These are phyloP conservation scores for Luffa acutangula DNA, from an alignment of 306 rosid genomes.

Conservation along the genomic window DNA sequence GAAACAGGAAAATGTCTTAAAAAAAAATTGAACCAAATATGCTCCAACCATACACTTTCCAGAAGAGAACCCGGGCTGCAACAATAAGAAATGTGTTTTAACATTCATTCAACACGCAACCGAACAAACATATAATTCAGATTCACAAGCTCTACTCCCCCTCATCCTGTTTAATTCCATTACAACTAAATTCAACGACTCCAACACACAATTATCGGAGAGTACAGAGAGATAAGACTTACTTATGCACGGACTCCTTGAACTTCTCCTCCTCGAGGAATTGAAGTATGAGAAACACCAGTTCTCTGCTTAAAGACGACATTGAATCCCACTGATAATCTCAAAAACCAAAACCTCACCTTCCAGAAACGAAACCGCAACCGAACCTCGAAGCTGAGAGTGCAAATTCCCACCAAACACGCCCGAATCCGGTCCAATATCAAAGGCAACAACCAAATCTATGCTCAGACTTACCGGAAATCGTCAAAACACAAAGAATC, in stretches of 20 bases:
- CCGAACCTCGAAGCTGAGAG: conserved; percentile 7
- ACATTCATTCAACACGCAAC: neutral
- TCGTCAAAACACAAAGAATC: conserved; percentile 20
- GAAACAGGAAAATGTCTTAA: too few species aligned
- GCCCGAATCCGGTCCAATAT: conserved; percentile 6
- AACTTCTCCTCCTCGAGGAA: conserved; percentile 81
- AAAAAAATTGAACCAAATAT: neutral
- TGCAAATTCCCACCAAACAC: conserved; percentile 16
- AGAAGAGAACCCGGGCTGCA: neutral
- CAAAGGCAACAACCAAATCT: conserved; percentile 20
- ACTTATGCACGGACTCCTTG: conserved; percentile 66
- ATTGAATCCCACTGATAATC: conserved; percentile 15
- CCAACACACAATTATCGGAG: neutral
- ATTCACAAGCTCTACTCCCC: neutral
- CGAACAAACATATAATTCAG: neutral
- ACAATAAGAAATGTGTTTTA: neutral
- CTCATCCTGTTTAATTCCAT: neutral
- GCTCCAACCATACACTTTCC: neutral
- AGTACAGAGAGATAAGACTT: conserved; percentile 1
- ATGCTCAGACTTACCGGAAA: conserved; percentile 16
- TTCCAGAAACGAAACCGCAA: neutral
- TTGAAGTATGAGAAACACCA: conserved; percentile 82
- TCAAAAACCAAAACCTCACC: conserved; percentile 10
- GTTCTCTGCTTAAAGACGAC: conserved; percentile 79
- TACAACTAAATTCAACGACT: neutral